Evolutionary conservation across 768 basidiomycete species (phyloP), one percentile per base, ranked within the genome.

Genomic region (Tubosaeta sp.): DNA sequence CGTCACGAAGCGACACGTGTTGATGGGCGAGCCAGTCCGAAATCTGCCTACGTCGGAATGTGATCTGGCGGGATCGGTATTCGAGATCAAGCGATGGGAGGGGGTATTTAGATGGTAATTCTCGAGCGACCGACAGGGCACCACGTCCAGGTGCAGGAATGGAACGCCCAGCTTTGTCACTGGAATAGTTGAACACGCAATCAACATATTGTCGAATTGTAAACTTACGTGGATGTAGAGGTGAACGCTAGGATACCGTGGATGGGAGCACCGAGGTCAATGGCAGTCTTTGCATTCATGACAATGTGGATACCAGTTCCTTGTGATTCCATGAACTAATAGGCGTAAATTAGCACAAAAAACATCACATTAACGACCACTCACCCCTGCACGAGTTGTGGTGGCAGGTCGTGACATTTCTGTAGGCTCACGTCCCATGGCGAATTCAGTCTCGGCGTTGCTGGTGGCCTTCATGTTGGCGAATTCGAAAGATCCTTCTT

Each of bases 401-500:
- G 95, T 97, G 10, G 95, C 88, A 14, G 97, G 97, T 52, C 97
- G 88, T 43, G 97, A 99, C 89, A 98, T 95, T 71, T 99, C 97
- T 35, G 91, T 93, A 6, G 97, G 95, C 71, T 99, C 97, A 60
- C 97, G 94, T 55, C 97, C 97, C 89, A 97, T 97, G 4, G 95
- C 95, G 65, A 97, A 91, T 70, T 99, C 97, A 29, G 91, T 91
- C 71, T 94, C 91, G 1, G 95, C 87, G 65, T 95, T 97, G 72
- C 89, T 92, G 6, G 97, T 99, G 1, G 97, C 97, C 72, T 97
- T 97, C 97, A 99, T 99, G 77, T 98, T 97, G 46, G 94, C 97
- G 71, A 99, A 99, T 71, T 99, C 95, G 70, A 86, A 97, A 8
- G 95, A 97, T 16, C 95, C 97, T 72, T 99, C 97, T 71, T 99